Evolutionary conservation across 345 rosid genomes (phyloP), one percentile per base, ranked within the genome.

Genomic region (Lepidium aucheri): DNA sequence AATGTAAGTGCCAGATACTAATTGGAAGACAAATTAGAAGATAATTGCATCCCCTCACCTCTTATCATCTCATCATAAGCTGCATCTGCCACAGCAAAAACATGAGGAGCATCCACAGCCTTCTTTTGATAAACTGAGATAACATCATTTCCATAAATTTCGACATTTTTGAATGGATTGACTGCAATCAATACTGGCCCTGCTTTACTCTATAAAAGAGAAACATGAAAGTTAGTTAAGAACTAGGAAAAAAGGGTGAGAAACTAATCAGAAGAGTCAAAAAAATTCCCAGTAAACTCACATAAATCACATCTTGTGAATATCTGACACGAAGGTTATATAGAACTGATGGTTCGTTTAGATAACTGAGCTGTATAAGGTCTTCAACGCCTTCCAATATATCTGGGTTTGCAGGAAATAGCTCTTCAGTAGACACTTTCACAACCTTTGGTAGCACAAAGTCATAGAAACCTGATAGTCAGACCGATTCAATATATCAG

Each of bases 401-500:
- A 74, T 88, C 90, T 4, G 99, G 96, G 77, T 91, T 95, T 72
- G 99, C 90, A 60, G 99, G 99, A 54, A 87, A 83, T 69, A 95
- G 92, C 43, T 89, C 87, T 53, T 70, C 82, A 22, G 81, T 80
- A 4, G 90, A 75, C 67, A 88, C 96, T 75, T 83, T 76, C 54
- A 89, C 84, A 80, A 84, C 90, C 97, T 95, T 75, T 8, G 17
- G 68, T 46, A 62, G 54, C 70, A 78, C 56, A 60, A 47, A 55
- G 53, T 43, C 39, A 51, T 18, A 63, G 26, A 39, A 43, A 17
- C 5, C 17, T 14, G 34, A 34, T n/a, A 30, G 51, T 66, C 36
- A 73, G 56, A 73, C 26, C 3, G 1, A 36, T 65, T 58, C 18
- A 44, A n/a, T 16, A 10, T 77, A 30, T 69, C 53, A 57, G 26